A percentile compares a stretch with the other conserved stretches of the same genome.
Evolutionary conservation across 2,329 filamentous ascomycete genomes (phyloP).

Genomic region (Penicillium thymicola): DNA sequence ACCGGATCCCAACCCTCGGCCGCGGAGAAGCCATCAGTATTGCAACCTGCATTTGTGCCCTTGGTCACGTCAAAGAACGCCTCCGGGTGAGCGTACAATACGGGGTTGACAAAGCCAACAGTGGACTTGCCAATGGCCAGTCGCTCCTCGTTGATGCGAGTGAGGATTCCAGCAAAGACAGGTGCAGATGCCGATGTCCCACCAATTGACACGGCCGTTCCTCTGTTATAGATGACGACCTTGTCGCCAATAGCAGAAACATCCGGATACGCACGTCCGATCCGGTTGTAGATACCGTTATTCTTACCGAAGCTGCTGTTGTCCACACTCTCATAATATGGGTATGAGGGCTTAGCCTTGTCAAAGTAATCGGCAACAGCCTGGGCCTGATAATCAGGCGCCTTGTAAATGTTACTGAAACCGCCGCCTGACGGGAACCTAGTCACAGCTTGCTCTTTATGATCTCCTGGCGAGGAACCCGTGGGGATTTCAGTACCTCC

Average conservation of each 20-base stretch:
- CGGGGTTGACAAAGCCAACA: slow-evolving; percentile 55
- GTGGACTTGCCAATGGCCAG: slow-evolving; percentile 48
- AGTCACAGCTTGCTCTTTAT: slow-evolving; percentile 37
- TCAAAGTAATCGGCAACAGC: slow-evolving; percentile 39
- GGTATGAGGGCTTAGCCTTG: slow-evolving; percentile 23
- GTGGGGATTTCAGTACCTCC: slow-evolving; percentile 40
- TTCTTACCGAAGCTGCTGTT: slow-evolving; percentile 31
- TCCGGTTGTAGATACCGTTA: slow-evolving; percentile 34
- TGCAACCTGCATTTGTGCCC: slow-evolving; percentile 32
- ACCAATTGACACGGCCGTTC: slow-evolving; percentile 22
- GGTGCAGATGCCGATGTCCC: slow-evolving; percentile 50
- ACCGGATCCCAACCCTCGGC: slow-evolving; percentile 33
- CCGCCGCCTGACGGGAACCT: slow-evolving; percentile 43
- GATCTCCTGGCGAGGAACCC: slow-evolving; percentile 26
- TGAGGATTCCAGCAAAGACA: slow-evolving; percentile 54
- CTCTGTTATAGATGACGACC: slow-evolving; percentile 29
- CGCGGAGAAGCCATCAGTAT: slow-evolving; percentile 28
- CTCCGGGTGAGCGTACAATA: slow-evolving; percentile 30
- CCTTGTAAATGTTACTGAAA: slow-evolving; percentile 43
- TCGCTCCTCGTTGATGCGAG: slow-evolving; percentile 55
- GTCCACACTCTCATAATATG: slow-evolving; percentile 32
- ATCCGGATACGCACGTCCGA: slow-evolving; percentile 37
- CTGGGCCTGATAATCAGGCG: slow-evolving; percentile 38
- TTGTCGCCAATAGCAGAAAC: slow-evolving; percentile 38
- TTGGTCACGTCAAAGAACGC: slow-evolving; percentile 33